Evolutionary conservation across 1,284 basidiomycete genomes (phyloP).

Genomic region (Tremellales sp.): DNA sequence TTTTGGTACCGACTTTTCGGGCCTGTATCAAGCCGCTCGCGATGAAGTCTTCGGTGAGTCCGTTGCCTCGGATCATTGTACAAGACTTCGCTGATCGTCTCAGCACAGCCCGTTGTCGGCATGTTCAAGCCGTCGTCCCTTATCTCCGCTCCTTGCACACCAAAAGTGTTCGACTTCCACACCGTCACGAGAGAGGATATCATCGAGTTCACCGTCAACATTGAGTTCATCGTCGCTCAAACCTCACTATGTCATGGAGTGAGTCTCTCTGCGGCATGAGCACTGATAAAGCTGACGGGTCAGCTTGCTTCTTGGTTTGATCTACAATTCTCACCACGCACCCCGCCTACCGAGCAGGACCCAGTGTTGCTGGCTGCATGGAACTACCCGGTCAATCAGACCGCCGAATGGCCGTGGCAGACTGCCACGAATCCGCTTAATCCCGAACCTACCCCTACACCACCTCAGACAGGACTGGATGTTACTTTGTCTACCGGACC

Average conservation of each 20-base stretch:
- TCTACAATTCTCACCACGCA: conserved; percentile 35
- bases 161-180: conserved; percentile 48
- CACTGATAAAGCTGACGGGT: background rate
- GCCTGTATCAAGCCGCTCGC: conserved; percentile 36
- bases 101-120: conserved; percentile 48
- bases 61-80: background rate
- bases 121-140: conserved; percentile 47
- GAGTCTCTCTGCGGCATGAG: conserved; percentile 9
- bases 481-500: conserved; percentile 46
- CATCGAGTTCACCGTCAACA: conserved; percentile 41
- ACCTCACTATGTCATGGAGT: conserved; percentile 47
- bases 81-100: background rate
- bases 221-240: conserved; percentile 42
- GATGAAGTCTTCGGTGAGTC: conserved; percentile 42
- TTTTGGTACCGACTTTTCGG: conserved; percentile 47
- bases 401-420: conserved; percentile 34
- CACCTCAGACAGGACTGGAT: conserved; percentile 37
- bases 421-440: conserved; percentile 38
- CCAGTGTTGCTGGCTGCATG: conserved; percentile 16
- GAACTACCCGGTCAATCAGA: conserved; percentile 28
- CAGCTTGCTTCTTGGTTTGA: conserved; percentile 49
- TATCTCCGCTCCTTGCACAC: conserved; percentile 32
- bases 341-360: conserved; percentile 11
- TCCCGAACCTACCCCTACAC: conserved; percentile 36
- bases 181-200: conserved; percentile 40